Percentiles rank a stretch among this genome's conserved stretches.
phyloP scores from a whole-genome alignment of 306 rosid genomes.

The Vicia villosa region DNA sequence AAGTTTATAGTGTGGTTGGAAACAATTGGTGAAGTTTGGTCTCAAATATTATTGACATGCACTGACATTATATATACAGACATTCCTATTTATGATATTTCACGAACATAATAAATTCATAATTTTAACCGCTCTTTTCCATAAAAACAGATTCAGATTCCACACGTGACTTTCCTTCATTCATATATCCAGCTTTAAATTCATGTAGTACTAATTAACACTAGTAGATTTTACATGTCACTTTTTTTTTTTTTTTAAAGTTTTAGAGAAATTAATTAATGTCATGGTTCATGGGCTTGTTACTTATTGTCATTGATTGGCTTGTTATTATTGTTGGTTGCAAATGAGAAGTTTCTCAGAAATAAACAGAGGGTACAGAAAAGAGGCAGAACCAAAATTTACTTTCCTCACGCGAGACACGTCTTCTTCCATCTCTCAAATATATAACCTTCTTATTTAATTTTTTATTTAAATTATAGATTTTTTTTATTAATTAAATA shows the following conservation, averaged over 20 bases:
- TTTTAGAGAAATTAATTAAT: background rate
- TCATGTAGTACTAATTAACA: background rate
- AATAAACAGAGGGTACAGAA: background rate
- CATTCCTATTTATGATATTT: constrained; percentile 27
- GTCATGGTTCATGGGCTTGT: background rate
- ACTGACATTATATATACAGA: constrained; percentile 4
- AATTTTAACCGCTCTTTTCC: background rate
- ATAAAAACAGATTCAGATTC: background rate
- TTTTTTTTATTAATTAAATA: too few species aligned
- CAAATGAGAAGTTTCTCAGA: constrained; percentile 10
- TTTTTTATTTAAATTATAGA: too few species aligned
- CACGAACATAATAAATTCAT: constrained; percentile 34
- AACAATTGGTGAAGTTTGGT: constrained; percentile 41
- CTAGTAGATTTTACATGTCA: background rate
- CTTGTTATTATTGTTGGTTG: background rate
- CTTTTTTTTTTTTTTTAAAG: too few species aligned
- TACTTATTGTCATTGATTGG: background rate
- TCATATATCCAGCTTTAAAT: background rate
- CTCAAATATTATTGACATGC: constrained; percentile 37
- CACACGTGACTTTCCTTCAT: constrained; percentile 12
- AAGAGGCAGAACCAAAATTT: constrained; percentile 35
- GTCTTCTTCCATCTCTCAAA: constrained; percentile 14
- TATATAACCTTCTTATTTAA: too few species aligned
- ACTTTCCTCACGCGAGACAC: constrained; percentile 47
- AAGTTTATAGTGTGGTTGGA: background rate